Conservation (phyloP, 2,329 filamentous ascomycete genomes). For the Daldinia sp. region DNA sequence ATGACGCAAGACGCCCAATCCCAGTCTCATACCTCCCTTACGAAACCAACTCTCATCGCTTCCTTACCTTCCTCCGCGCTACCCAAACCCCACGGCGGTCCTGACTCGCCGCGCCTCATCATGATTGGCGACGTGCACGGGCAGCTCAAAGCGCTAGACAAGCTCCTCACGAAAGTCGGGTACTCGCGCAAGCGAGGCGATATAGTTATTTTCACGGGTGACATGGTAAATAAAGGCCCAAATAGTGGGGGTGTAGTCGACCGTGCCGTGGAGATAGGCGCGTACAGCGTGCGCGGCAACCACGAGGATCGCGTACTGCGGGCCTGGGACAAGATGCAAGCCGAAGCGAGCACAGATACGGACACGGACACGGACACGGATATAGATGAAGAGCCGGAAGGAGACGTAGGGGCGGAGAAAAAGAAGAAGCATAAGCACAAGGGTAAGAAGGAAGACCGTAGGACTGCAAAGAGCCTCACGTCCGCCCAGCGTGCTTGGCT, state of each 20-base stretch:
- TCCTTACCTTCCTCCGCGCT: constrained; percentile 21
- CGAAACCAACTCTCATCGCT: constrained; percentile 19
- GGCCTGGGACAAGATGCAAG: constrained; percentile 54
- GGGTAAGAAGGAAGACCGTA: constrained; percentile 53
- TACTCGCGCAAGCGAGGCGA: constrained; percentile 70
- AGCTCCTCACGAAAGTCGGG: constrained; percentile 70
- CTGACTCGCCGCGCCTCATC: constrained; percentile 68
- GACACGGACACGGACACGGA: constrained; percentile 29
- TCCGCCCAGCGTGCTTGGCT: constrained; percentile 74
- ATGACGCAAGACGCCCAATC: not conserved
- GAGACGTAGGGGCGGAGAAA: not conserved
- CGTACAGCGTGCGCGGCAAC: constrained; percentile 88
- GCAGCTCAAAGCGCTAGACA: constrained; percentile 72
- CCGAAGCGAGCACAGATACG: constrained; percentile 38
- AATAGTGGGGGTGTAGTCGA: constrained; percentile 81
- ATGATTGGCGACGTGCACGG: constrained; percentile 94
- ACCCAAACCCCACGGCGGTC: constrained; percentile 12
- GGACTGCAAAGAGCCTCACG: constrained; percentile 62
- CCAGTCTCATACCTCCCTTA: not conserved
- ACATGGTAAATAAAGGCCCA: constrained; percentile 87
- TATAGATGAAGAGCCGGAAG: constrained; percentile 19
- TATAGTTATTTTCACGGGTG: constrained; percentile 79
- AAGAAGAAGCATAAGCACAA: constrained; percentile 22
- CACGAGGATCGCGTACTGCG: constrained; percentile 89
- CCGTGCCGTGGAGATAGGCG: constrained; percentile 74